These are phyloP conservation scores for Beta vulgaris DNA, from an alignment of 148 eudicot species.

Conservation along the genomic window DNA sequence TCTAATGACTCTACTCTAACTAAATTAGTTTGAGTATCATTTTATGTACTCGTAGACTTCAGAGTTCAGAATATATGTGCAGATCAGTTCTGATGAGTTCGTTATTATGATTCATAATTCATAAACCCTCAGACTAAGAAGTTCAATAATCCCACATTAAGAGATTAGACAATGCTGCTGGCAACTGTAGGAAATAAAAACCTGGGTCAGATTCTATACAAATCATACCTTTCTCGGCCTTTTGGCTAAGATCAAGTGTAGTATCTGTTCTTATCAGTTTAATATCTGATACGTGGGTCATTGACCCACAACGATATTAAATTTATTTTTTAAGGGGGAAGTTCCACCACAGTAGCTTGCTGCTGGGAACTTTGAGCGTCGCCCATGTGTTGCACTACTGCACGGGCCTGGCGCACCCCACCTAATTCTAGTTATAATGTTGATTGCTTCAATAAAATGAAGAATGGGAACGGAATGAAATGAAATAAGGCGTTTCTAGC, in stretches of 20 bases:
- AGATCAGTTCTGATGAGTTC: too few species aligned
- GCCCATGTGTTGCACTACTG: slow-evolving; percentile 11
- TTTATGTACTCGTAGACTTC: too few species aligned
- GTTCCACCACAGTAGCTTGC: slow-evolving; percentile 6
- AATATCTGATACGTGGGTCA: slow-evolving; percentile 48
- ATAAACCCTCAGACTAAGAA: too few species aligned
- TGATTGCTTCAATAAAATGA: too few species aligned
- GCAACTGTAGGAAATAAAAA: background rate
- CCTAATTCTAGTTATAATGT: background rate
- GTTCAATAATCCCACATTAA: background rate
- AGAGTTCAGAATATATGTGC: too few species aligned
- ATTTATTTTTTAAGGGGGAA: slow-evolving; percentile 25
- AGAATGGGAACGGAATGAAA: too few species aligned
- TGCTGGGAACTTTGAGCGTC: background rate
- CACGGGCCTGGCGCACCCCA: slow-evolving; percentile 9
- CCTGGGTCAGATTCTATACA: too few species aligned
- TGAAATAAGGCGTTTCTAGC: too few species aligned
- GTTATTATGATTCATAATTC: too few species aligned
- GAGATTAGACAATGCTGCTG: background rate
- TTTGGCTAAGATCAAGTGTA: slow-evolving; percentile 94
- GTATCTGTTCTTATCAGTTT: slow-evolving; percentile 48
- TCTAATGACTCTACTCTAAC: too few species aligned
- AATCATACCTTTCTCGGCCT: slow-evolving; percentile 59
- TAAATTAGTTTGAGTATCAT: too few species aligned
- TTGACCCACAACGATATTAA: slow-evolving; percentile 45